Percentiles rank a stretch among this genome's conserved stretches.
These are phyloP conservation scores for Phialocephala sp. DNA, from an alignment of 2,329 filamentous ascomycete genomes.

Conservation along the genomic window DNA sequence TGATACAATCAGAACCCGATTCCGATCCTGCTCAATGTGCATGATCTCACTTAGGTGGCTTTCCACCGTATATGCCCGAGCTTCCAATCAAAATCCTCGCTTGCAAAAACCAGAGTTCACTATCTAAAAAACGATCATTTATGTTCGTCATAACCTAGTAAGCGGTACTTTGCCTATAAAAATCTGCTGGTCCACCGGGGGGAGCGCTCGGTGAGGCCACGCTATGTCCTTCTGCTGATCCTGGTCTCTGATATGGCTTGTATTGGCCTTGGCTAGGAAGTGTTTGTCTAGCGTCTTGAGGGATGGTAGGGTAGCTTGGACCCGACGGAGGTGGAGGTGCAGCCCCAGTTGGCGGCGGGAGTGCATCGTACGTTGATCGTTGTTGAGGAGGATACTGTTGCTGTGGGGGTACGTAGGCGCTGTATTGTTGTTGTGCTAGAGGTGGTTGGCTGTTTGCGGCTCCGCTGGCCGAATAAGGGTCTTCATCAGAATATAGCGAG, in stretches of 20 bases:
- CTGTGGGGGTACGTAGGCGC: slow-evolving; percentile 37
- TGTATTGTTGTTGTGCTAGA: slow-evolving; percentile 40
- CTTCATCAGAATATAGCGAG: slow-evolving; percentile 40
- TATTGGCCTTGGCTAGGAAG: slow-evolving; percentile 63
- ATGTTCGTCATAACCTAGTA: slow-evolving; percentile 31
- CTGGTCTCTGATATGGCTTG: slow-evolving; percentile 56
- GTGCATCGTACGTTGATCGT: slow-evolving; percentile 33
- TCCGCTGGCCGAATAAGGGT: slow-evolving; percentile 36
- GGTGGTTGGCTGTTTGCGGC: slow-evolving; percentile 33
- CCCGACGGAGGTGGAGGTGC: slow-evolving; percentile 36
- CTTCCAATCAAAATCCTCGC: not conserved
- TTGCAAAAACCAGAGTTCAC: slow-evolving; percentile 4
- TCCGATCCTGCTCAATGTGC: not conserved
- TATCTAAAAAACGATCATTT: slow-evolving; percentile 2
- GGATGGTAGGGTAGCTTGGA: slow-evolving; percentile 37
- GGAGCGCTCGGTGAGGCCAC: slow-evolving; percentile 54
- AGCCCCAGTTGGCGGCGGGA: slow-evolving; percentile 41
- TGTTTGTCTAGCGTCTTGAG: slow-evolving; percentile 56
- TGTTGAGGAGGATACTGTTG: slow-evolving; percentile 33
- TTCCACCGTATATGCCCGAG: not conserved
- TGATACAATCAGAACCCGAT: not conserved
- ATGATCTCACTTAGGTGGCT: not conserved
- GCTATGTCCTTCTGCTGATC: slow-evolving; percentile 30
- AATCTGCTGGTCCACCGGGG: slow-evolving; percentile 51
- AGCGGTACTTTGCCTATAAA: slow-evolving; percentile 54